Base-by-base conservation (phyloP, 306 rosid genomes). In the Cucurbita moschata region DNA sequence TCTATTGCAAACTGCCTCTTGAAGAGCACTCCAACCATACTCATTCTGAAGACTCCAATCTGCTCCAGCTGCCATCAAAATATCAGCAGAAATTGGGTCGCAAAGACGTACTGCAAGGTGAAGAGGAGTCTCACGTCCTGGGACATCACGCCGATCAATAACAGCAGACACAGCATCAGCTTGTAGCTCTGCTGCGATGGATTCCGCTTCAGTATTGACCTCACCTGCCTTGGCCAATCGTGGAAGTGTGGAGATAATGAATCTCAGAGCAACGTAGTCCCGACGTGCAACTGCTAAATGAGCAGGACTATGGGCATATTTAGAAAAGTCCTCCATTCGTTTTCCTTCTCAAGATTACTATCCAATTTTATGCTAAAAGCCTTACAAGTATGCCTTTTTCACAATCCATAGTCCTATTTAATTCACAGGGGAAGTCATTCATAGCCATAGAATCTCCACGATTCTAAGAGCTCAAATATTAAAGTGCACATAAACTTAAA, bases 41-140 rank as follows among this genome's bases (percentile, higher is more conserved):
- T 94, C 99, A 80, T 94, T 94, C 86, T 94, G 99, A 90, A 94
- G 82, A 81, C 99, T 94, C 99, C 97, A 94, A 82, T 94, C 99
- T 10, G 95, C 96, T 55, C 99, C 97, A 1, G 92, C 95, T 74
- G 82, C 80, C 99, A 94, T 94, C 76, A 94, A 94, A 88, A 85
- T 81, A 81, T 95, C 96, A 0, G 92, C 83, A 11, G 92, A 84
- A 30, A 80, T 85, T 61, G 79, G 88, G 73, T 95, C 99, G 65
- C 91, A 89, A 3, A 86, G 77, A 71, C 90, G 90, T 14, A 88
- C 97, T 74, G 99, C 97, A 82, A 95, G 81, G 78, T 95, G 99
- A 75, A 95, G 96, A 73, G 99, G 92, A 5, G 99, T 89, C 61
- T 91, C 99, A 0, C 96, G 96, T 61, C 89, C 88, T 4, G 89